phyloP scores from a whole-genome alignment of 1,139 yeast species.

The Kluyveromyces sp. region DNA sequence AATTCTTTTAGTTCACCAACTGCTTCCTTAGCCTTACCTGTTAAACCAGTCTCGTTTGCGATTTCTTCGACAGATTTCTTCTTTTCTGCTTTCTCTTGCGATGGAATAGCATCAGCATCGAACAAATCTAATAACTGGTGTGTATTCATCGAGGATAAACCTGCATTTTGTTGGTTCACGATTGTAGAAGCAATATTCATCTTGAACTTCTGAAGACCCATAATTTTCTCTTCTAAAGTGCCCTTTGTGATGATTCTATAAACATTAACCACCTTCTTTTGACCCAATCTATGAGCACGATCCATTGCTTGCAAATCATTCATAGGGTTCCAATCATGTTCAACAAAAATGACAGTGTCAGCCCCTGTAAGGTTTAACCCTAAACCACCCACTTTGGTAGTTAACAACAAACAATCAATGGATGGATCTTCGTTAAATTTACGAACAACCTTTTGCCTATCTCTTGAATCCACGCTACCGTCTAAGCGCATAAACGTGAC shows the following conservation, averaged over 20 bases:
- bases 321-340: conserved; percentile 99
- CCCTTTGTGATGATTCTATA: conserved; percentile 86
- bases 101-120: conserved; percentile 43
- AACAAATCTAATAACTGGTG: conserved; percentile 88
- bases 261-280: conserved; percentile 93
- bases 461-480: conserved; percentile 89
- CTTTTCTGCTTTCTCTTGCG: conserved; percentile 31
- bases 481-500: conserved; percentile 94
- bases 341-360: conserved; percentile 96
- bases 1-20: conserved; percentile 84
- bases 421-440: conserved; percentile 95
- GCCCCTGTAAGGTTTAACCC: conserved; percentile 98
- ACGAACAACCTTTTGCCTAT: conserved; percentile 84
- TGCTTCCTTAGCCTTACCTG: conserved; percentile 36
- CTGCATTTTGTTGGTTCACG: conserved; percentile 93
- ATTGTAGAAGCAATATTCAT: conserved; percentile 95
- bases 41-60: conserved; percentile 35
- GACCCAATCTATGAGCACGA: conserved; percentile 96
- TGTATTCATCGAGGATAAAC: conserved; percentile 92
- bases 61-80: conserved; percentile 32
- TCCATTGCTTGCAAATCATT: conserved; percentile 99
- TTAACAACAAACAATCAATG: conserved; percentile 81
- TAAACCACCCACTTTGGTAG: conserved; percentile 97
- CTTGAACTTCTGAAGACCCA: conserved; percentile 97
- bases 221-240: conserved; percentile 92